phyloP scores from a whole-genome alignment of 805 yeast species.

The Scheffersomyces coipomensis region DNA sequence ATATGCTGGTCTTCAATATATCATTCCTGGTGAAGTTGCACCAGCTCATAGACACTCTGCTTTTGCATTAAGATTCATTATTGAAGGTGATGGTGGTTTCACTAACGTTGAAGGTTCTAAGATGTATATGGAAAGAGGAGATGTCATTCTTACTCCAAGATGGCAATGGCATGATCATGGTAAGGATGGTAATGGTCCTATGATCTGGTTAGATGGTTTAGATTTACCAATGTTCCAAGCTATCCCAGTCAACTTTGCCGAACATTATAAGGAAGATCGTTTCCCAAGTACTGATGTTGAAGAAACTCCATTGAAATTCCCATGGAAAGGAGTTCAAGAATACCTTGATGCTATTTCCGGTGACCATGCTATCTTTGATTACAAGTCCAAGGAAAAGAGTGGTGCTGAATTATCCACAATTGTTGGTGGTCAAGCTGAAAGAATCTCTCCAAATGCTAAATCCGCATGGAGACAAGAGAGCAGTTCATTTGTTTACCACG shows the following conservation, averaged over 20 bases:
- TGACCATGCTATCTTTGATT: conserved; percentile 8
- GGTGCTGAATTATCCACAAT: conserved; percentile 5
- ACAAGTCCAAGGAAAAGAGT: neutral
- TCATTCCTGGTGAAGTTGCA: conserved; percentile 12
- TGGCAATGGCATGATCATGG: conserved; percentile 13
- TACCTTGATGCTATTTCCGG: conserved; percentile 7
- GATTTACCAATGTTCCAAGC: conserved; percentile 12
- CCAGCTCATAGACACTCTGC: conserved; percentile 13
- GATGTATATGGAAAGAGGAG: conserved; percentile 10
- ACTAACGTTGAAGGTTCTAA: conserved; percentile 11
- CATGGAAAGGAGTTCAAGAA: conserved; percentile 8
- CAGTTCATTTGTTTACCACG: conserved; percentile 9
- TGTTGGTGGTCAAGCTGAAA: conserved; percentile 10
- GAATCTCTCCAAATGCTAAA: conserved; percentile 4
- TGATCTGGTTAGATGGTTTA: conserved; percentile 11
- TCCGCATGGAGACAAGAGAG: conserved; percentile 10
- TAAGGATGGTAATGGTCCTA: conserved; percentile 9
- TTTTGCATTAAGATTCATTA: conserved; percentile 11
- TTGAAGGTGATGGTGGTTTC: conserved; percentile 12
- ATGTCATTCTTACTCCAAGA: conserved; percentile 11
- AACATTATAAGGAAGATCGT: conserved; percentile 9
- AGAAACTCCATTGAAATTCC: conserved; percentile 8
- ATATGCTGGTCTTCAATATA: conserved; percentile 12
- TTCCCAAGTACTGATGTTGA: conserved; percentile 7
- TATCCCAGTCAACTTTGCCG: conserved; percentile 11